These are phyloP conservation scores for Leccinum barrowsii DNA, from an alignment of 768 basidiomycete species.

Conservation along the genomic window DNA sequence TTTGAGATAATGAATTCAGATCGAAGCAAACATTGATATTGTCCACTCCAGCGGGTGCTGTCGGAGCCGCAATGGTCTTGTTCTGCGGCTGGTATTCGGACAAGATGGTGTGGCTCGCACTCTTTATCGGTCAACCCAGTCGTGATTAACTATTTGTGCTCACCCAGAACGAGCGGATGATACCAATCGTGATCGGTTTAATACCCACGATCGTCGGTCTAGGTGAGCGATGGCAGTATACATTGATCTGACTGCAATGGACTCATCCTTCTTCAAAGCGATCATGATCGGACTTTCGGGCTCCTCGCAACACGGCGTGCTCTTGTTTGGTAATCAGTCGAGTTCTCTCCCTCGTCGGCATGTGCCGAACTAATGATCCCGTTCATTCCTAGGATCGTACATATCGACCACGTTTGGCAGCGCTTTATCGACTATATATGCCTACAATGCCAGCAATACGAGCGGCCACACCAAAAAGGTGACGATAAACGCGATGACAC, in stretches of 20 bases:
- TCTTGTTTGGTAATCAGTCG: constrained; percentile 49
- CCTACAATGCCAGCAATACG: constrained; percentile 63
- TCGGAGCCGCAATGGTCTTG: constrained; percentile 47
- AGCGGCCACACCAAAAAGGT: constrained; percentile 64
- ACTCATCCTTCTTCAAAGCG: constrained; percentile 24
- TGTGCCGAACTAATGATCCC: not conserved
- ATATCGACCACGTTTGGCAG: constrained; percentile 56
- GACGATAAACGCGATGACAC: constrained; percentile 59
- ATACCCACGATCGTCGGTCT: constrained; percentile 57
- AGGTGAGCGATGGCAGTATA: constrained; percentile 30
- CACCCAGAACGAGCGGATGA: constrained; percentile 53
- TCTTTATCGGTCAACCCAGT: not conserved
- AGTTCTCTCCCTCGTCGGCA: not conserved
- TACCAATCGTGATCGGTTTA: constrained; percentile 54
- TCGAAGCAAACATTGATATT: constrained; percentile 60
- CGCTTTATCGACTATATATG: constrained; percentile 56
- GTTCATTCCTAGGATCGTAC: constrained; percentile 39
- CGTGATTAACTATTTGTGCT: not conserved
- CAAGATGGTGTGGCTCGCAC: constrained; percentile 41
- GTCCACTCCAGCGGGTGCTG: constrained; percentile 51
- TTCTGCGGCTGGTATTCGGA: constrained; percentile 66
- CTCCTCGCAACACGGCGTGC: constrained; percentile 44
- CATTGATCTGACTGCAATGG: not conserved
- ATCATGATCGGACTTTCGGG: constrained; percentile 53
- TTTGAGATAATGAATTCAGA: constrained; percentile 28